These are phyloP conservation scores for Colletotrichum lindemuthianum DNA, from an alignment of 2,329 filamentous ascomycete species.

Conservation along the genomic window DNA sequence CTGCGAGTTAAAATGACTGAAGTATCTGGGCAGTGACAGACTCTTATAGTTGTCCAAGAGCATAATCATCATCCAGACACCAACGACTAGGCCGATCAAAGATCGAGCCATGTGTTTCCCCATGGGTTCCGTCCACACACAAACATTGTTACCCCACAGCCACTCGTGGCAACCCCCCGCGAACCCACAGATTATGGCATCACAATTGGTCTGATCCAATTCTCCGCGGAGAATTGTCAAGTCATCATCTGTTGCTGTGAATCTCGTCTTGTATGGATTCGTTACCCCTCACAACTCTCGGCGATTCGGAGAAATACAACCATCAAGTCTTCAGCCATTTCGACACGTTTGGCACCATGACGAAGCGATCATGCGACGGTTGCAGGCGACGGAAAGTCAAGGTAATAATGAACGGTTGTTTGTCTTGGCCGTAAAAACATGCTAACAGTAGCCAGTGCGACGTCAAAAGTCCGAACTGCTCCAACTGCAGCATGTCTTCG, in stretches of 20 bases:
- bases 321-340: rapidly evolving
- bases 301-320: slow-evolving; percentile 17
- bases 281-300: background rate
- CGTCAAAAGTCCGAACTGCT: slow-evolving; percentile 3
- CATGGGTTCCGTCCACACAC: background rate
- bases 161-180: background rate
- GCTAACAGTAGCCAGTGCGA: slow-evolving; percentile 6
- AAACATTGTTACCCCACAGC: background rate
- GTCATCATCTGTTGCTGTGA: slow-evolving; percentile 3
- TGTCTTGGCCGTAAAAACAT: background rate
- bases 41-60: background rate
- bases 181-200: background rate
- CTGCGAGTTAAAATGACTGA: background rate
- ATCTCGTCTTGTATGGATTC: background rate
- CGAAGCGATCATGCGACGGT: slow-evolving; percentile 28
- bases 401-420: background rate
- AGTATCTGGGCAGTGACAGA: background rate
- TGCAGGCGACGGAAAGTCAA: slow-evolving; percentile 33
- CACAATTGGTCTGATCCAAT: background rate
- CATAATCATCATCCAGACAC: background rate
- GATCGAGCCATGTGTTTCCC: slow-evolving; percentile 17
- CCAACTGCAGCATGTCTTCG: slow-evolving; percentile 13
- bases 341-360: background rate
- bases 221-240: slow-evolving; percentile 15
- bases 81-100: background rate